A percentile compares a stretch with the other conserved stretches of the same genome.
phyloP scores from a whole-genome alignment of 2,329 filamentous ascomycete genomes.

The Periglandula ipomoeae region DNA sequence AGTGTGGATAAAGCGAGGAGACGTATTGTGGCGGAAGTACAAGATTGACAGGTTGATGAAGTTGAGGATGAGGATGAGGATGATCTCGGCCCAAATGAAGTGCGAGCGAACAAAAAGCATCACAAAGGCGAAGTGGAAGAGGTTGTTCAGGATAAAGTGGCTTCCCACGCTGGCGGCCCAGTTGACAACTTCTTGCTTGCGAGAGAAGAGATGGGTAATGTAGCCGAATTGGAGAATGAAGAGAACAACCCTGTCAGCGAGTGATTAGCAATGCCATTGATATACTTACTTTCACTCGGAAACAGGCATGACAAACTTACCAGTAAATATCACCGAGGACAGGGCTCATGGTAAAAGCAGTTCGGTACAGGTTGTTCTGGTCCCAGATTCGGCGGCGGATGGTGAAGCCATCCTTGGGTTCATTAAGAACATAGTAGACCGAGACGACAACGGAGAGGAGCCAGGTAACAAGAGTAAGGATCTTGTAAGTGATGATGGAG shows the following conservation, averaged over 20 bases:
- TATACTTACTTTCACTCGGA: too few relatives aligned
- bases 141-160: conserved; percentile 80
- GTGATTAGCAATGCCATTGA: neutral
- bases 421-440: conserved; percentile 63
- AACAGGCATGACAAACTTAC: conserved; percentile 30
- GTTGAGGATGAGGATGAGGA: conserved; percentile 68
- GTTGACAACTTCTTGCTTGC: conserved; percentile 51
- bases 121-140: conserved; percentile 73
- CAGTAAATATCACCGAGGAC: conserved; percentile 64
- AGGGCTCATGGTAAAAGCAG: conserved; percentile 67
- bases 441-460: conserved; percentile 61
- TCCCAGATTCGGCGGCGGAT: conserved; percentile 62
- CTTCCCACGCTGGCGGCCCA: conserved; percentile 68
- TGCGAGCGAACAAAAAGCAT: conserved; percentile 71
- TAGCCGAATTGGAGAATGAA: conserved; percentile 71
- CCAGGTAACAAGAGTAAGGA: conserved; percentile 67
- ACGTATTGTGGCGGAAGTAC: conserved; percentile 71
- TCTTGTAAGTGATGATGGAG: conserved; percentile 63
- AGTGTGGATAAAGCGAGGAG: conserved; percentile 66
- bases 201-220: conserved; percentile 65
- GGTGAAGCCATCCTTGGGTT: conserved; percentile 52
- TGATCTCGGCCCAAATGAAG: conserved; percentile 67
- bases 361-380: conserved; percentile 57
- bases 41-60: conserved; percentile 70
- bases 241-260: conserved; percentile 50